phyloP scores from a whole-genome alignment of 129 eudicot species.

The Tagetes erecta region DNA sequence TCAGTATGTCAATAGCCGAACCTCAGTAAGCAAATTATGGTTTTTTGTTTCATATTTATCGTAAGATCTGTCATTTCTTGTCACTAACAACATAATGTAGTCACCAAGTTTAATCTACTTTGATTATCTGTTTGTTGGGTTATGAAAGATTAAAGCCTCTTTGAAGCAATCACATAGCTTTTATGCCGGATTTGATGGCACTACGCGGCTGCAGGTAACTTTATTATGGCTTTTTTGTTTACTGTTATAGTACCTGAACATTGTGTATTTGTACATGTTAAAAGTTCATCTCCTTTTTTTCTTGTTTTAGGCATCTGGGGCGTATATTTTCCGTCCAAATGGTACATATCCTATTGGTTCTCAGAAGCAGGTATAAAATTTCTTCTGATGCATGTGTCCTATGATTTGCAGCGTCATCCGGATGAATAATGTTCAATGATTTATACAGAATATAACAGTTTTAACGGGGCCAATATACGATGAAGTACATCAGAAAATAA shows the following conservation, averaged over 20 bases:
- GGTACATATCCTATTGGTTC: slow-evolving; percentile 53
- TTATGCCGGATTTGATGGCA: slow-evolving; percentile 67
- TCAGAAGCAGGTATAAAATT: slow-evolving; percentile 46
- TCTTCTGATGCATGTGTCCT: slow-evolving; percentile 8
- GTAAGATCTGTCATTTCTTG: background rate
- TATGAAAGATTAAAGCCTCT: slow-evolving; percentile 58
- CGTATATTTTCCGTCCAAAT: slow-evolving; percentile 89
- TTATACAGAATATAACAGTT: slow-evolving; percentile 57
- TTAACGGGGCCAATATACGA: slow-evolving; percentile 71
- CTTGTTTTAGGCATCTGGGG: slow-evolving; percentile 79
- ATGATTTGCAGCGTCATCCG: background rate
- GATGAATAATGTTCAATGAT: slow-evolving; percentile 1
- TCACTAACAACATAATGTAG: background rate
- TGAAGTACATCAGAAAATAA: slow-evolving; percentile 86
- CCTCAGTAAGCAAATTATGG: slow-evolving; percentile 47
- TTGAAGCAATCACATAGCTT: slow-evolving; percentile 63
- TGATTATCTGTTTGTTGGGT: slow-evolving; percentile 11
- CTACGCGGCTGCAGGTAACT: slow-evolving; percentile 56
- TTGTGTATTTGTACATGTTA: slow-evolving; percentile 15
- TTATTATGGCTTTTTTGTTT: background rate
- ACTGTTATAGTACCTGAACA: background rate
- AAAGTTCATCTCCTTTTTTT: background rate
- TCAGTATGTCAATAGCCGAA: slow-evolving; percentile 60
- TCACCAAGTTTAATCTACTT: background rate
- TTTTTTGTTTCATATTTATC: background rate